phyloP scores from a whole-genome alignment of 176 grass and related monocot genomes.

The Tillandsia leiboldiana region DNA sequence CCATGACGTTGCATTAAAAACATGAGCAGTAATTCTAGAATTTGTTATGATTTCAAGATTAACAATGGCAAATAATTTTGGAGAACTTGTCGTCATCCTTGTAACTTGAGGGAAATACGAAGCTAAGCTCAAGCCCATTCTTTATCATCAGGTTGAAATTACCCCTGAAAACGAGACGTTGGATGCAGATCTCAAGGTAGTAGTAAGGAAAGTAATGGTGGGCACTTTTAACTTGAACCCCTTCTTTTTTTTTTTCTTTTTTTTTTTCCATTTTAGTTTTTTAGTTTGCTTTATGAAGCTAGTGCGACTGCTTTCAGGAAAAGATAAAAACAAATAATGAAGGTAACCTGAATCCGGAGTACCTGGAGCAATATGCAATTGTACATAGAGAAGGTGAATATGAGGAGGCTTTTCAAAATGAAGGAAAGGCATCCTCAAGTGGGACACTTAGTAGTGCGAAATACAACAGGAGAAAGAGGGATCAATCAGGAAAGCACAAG shows the following conservation, averaged over 20 bases:
- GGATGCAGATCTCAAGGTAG: slow-evolving; percentile 82
- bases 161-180: slow-evolving; percentile 60
- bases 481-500: slow-evolving; percentile 40
- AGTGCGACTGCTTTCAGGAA: slow-evolving; percentile 29
- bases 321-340: slow-evolving; percentile 45
- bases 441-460: slow-evolving; percentile 76
- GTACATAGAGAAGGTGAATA: slow-evolving; percentile 17
- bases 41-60: no score
- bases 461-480: slow-evolving; percentile 37
- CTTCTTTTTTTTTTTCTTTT: slow-evolving; percentile 3
- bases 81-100: no score
- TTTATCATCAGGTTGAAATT: not conserved
- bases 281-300: not conserved
- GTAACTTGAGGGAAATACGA: no score
- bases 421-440: slow-evolving; percentile 49
- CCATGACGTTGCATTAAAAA: no score
- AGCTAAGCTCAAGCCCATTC: no score
- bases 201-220: slow-evolving; percentile 68
- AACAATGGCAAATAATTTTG: no score
- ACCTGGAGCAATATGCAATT: no score
- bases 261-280: not conserved
- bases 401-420: slow-evolving; percentile 49
- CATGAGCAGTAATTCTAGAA: no score
- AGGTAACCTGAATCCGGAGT: slow-evolving; percentile 32
- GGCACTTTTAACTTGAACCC: slow-evolving; percentile 8